Evolutionary conservation across 768 basidiomycete genomes (phyloP), one percentile per base, ranked within the genome.

Genomic region (Floccularia luteovirens): DNA sequence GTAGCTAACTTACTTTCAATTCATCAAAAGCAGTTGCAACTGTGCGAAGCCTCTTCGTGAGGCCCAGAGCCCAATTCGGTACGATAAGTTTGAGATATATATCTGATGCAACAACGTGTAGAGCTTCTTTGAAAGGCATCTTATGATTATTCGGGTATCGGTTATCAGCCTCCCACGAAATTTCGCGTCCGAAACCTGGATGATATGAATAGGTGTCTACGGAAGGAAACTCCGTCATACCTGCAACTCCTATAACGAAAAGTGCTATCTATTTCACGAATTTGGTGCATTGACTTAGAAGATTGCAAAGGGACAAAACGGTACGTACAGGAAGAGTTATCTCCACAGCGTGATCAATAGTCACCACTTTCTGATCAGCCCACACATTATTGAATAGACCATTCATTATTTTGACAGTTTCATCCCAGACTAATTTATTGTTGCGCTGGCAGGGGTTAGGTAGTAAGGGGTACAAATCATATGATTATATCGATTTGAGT

Each of bases 161-260:
- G 8, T 39, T 47, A 5, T 61, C 54, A 19, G 70, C 66, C 11
- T 52, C 48, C 72, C 69, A 75, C 4, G 66, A 60, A 34, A 72
- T 63, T 23, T 52, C 56, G 16, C 59, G 61, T 2, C 75, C 74
- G 45, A 76, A 77, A 2, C 72, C 63, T 62, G 44, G 17, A 20
- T 27, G 46, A n/a, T 13, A 13, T n/a, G 17, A 24, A 33, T 23
- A 38, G 20, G 19, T 17, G 24, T 13, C 3, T 19, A 20, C 23
- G 34, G 13, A 2, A 21, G 25, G 34, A 25, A 14, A 20, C n/a
- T 31, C 20, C 20, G 3, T 31, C 51, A 10, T 37, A 66, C 67
- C 72, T 44, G 75, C 74, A 5, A 58, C 62, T 24, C 69, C 58
- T 39, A 75, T 70, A 25, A 72, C 61, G 39, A 66, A 64, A 3